Evolutionary conservation across 345 rosid genomes (phyloP).

Genomic region (Citrus medica): DNA sequence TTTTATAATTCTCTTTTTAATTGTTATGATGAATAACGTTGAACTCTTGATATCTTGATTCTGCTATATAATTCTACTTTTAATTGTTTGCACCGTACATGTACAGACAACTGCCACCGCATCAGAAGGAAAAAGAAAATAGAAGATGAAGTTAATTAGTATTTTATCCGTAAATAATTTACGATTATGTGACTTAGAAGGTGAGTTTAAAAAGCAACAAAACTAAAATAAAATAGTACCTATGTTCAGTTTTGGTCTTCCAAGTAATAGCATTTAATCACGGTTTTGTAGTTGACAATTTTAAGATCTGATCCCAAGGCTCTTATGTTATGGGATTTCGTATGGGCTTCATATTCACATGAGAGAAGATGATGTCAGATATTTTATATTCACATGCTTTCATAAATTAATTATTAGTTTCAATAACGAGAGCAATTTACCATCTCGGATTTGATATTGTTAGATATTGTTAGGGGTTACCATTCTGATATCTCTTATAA

Average conservation of each 20-base stretch:
- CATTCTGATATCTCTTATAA: too few relatives aligned
- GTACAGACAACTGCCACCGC: too few relatives aligned
- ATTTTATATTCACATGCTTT: neutral
- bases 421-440: neutral
- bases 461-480: too few relatives aligned
- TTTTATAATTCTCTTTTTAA: too few relatives aligned
- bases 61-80: too few relatives aligned
- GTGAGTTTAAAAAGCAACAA: neutral
- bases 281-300: slow-evolving; percentile 30
- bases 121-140: neutral
- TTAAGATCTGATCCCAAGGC: slow-evolving; percentile 32
- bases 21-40: too few relatives aligned
- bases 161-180: neutral
- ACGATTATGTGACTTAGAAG: neutral
- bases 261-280: neutral
- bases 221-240: neutral
- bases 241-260: neutral
- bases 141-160: neutral
- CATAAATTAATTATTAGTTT: neutral
- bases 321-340: slow-evolving; percentile 21
- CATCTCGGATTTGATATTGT: neutral
- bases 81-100: too few relatives aligned
- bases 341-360: slow-evolving; percentile 23
- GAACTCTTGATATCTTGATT: too few relatives aligned
- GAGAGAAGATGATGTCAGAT: slow-evolving; percentile 17